These are phyloP conservation scores for Eucalyptus regnans DNA, from an alignment of 345 rosid genomes.

Conservation along the genomic window DNA sequence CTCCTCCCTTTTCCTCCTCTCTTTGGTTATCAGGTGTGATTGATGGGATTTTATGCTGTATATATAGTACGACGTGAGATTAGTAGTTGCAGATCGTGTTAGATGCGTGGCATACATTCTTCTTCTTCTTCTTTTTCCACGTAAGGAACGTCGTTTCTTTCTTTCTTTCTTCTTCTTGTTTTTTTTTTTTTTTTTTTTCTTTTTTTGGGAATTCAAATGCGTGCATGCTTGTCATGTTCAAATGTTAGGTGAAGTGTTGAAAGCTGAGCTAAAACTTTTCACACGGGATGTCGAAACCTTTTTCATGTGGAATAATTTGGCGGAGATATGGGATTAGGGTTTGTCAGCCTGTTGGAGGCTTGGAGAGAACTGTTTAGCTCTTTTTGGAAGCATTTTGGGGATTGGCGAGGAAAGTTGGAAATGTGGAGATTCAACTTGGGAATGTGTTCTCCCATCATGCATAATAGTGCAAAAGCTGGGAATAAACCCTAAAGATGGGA, in stretches of 20 bases:
- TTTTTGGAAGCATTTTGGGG: background rate
- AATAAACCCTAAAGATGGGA: background rate
- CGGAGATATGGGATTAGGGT: background rate
- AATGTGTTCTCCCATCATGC: background rate
- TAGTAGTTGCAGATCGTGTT: background rate
- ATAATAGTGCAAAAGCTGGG: background rate
- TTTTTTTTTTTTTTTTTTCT: too few species aligned
- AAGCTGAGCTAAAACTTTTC: background rate
- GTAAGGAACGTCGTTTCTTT: background rate
- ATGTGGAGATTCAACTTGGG: background rate
- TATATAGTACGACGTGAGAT: background rate
- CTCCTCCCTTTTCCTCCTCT: background rate
- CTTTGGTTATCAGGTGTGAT: background rate
- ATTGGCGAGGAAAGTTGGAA: background rate
- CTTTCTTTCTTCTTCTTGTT: background rate
- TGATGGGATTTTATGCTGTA: background rate
- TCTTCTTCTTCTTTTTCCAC: background rate
- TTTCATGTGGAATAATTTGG: background rate
- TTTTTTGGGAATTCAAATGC: background rate
- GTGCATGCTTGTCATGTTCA: background rate
- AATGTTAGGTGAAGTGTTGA: background rate
- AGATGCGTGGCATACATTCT: background rate
- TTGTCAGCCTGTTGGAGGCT: background rate
- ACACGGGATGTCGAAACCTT: background rate
- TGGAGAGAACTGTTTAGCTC: background rate